A percentile compares a stretch with the other conserved stretches of the same genome.
phyloP scores from a whole-genome alignment of 2,329 filamentous ascomycete genomes.

The Penicillium crustosum region DNA sequence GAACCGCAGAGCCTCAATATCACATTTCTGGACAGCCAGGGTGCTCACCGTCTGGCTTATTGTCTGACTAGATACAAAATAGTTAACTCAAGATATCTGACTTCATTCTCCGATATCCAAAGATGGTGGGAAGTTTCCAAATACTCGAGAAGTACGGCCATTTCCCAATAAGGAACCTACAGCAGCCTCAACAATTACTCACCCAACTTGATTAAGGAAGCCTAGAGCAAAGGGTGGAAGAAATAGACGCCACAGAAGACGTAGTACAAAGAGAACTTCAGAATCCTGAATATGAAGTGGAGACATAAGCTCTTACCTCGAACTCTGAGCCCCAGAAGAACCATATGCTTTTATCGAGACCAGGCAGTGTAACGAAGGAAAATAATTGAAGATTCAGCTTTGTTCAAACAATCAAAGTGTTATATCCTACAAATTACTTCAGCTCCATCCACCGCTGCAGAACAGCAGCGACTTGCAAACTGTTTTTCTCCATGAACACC shows the following conservation, averaged over 20 bases:
- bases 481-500: conserved; percentile 57
- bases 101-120: too few species aligned
- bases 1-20: too few species aligned
- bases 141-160: too few species aligned
- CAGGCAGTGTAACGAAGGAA: neutral
- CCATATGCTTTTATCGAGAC: neutral
- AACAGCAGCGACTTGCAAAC: conserved; percentile 30
- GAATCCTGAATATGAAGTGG: neutral
- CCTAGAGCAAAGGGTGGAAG: neutral
- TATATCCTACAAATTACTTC: neutral
- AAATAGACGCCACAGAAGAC: neutral
- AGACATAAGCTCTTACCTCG: neutral
- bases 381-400: neutral
- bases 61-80: too few species aligned
- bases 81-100: too few species aligned
- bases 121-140: too few species aligned
- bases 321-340: neutral
- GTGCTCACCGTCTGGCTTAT: too few species aligned
- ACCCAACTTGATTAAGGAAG: neutral
- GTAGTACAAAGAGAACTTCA: neutral
- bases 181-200: neutral
- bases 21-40: too few species aligned
- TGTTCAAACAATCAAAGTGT: neutral
- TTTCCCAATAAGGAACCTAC: neutral
- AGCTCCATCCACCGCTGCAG: conserved; percentile 42